phyloP scores from a whole-genome alignment of 2,329 filamentous ascomycete species.

The Aureobasidium uvarum region DNA sequence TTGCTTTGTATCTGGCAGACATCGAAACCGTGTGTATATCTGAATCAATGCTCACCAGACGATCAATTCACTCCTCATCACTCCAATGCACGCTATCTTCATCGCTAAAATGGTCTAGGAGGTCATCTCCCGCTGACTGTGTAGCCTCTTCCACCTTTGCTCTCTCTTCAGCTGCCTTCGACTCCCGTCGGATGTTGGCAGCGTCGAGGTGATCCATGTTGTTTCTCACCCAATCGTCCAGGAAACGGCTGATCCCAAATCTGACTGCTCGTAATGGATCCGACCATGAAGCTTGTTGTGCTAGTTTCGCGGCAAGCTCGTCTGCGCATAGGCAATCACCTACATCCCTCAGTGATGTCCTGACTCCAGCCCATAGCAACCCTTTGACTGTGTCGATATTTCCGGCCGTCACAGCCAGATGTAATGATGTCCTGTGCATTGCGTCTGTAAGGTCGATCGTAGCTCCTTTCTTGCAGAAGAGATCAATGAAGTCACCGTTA shows the following conservation, averaged over 20 bases:
- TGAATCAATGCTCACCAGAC: not conserved
- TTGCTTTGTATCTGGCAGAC: not conserved
- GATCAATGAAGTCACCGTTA: not conserved
- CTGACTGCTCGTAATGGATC: constrained; percentile 14
- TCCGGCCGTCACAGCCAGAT: constrained; percentile 7
- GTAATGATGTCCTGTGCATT: not conserved
- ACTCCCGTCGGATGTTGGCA: constrained; percentile 11
- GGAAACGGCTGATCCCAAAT: constrained; percentile 8
- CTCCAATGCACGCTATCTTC: constrained; percentile 24
- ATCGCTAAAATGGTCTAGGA: constrained; percentile 22
- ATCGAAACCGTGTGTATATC: not conserved
- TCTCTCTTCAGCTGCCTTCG: constrained; percentile 15
- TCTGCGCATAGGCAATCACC: constrained; percentile 4
- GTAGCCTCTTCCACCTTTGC: not conserved
- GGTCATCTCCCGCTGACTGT: not conserved
- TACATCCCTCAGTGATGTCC: not conserved
- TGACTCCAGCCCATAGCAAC: constrained; percentile 19
- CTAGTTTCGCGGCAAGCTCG: constrained; percentile 22
- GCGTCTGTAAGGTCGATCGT: not conserved
- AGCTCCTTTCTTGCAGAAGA: constrained; percentile 12
- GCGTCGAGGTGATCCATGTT: constrained; percentile 19
- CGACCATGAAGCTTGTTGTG: constrained; percentile 6
- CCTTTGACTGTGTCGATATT: constrained; percentile 20
- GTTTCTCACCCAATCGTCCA: constrained; percentile 14
- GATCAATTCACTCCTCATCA: not conserved